phyloP scores from a whole-genome alignment of 495 filamentous ascomycete species.

The Penicillium samsonianum region DNA sequence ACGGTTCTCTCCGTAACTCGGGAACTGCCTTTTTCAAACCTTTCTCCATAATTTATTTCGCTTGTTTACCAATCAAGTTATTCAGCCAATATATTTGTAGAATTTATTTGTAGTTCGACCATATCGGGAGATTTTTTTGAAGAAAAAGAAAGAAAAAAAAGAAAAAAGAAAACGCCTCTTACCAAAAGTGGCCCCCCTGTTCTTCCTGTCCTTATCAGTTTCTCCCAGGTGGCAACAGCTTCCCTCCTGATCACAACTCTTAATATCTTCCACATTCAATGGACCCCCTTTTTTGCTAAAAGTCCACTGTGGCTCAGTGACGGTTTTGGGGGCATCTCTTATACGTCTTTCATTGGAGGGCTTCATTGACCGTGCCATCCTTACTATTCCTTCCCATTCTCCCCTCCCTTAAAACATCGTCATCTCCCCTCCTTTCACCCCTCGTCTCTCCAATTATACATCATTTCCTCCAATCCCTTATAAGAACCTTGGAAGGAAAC shows the following conservation, averaged over 20 bases:
- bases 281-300: background rate
- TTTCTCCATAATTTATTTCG: conserved; percentile 10
- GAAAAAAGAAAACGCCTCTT: conserved; percentile 3
- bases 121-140: no score
- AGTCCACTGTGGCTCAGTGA: conserved; percentile 28
- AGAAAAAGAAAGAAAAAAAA: conserved; percentile 15
- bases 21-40: background rate
- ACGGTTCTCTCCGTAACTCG: conserved; percentile 4
- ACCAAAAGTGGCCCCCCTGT: conserved; percentile 23
- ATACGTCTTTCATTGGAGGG: conserved; percentile 28
- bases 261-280: conserved; percentile 21
- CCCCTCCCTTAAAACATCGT: conserved; percentile 22
- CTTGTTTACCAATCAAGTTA: conserved; percentile 25
- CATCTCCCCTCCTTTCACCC: conserved; percentile 31
- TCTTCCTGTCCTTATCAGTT: conserved; percentile 27
- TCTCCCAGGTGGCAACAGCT: conserved; percentile 26
- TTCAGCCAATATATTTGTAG: conserved; percentile 1
- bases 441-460: conserved; percentile 24
- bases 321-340: conserved; percentile 11
- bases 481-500: conserved; percentile 18
- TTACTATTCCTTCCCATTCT: conserved; percentile 23
- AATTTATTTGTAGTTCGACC: background rate
- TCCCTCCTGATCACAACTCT: conserved; percentile 14
- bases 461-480: conserved; percentile 15
- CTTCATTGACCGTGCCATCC: conserved; percentile 29